Evolutionary conservation across 164 flowering plant species (phyloP).

Genomic region (Sedum album): DNA sequence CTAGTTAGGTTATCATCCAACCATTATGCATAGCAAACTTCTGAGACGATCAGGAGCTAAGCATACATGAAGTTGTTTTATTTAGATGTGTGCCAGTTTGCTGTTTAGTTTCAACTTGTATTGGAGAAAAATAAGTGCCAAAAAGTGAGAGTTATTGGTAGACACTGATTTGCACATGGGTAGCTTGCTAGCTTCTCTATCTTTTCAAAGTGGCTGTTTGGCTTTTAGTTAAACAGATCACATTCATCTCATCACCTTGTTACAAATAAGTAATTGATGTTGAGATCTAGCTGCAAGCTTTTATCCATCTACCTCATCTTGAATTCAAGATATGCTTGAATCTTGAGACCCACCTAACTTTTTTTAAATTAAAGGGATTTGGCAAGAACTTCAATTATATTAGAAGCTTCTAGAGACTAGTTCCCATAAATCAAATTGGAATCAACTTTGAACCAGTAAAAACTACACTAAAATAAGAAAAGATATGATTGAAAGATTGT

Average conservation of each 20-base stretch:
- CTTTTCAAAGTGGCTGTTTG: not conserved
- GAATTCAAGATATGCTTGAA: not conserved
- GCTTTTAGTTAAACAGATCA: not conserved
- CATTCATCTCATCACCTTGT: not conserved
- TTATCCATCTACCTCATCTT: not conserved
- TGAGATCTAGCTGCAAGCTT: not conserved
- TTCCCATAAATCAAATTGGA: no score
- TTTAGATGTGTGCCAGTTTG: no score
- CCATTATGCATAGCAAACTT: no score
- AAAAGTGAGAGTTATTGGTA: not conserved
- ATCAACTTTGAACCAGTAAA: no score
- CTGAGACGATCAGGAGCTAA: no score
- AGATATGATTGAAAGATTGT: not conserved
- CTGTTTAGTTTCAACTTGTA: not conserved
- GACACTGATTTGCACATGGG: not conserved
- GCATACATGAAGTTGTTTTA: no score
- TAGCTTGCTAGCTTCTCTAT: no score
- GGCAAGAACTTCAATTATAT: not conserved
- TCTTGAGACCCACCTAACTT: not conserved
- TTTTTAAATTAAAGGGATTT: not conserved
- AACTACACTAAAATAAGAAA: not conserved
- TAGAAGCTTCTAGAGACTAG: not conserved
- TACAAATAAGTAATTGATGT: no score
- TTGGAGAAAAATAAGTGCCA: not conserved
- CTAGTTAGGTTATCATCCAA: no score